Evolutionary conservation across 257 asterid species (phyloP).

Genomic region (Eucommia ulmoides): DNA sequence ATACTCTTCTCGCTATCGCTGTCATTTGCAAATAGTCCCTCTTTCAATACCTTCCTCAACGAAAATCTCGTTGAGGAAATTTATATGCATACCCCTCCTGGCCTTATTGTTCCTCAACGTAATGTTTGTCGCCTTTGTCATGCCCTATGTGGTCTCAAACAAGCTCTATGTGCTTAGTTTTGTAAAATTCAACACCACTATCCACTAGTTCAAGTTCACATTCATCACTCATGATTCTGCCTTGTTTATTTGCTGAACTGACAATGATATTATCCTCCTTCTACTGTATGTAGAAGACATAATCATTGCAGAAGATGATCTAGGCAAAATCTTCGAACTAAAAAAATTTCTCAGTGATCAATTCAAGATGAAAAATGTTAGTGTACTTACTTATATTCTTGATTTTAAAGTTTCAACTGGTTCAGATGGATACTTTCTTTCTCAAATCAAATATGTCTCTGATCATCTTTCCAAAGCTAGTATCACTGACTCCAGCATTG

Average conservation of each 20-base stretch:
- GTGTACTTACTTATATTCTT: no score
- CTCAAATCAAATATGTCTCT: no score
- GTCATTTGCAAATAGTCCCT: background rate
- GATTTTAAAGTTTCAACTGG: no score
- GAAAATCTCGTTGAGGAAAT: constrained; percentile 4
- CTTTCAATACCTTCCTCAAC: constrained; percentile 2
- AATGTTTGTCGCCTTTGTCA: background rate
- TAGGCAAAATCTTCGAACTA: no score
- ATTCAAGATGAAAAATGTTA: no score
- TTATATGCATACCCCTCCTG: background rate
- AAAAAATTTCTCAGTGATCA: no score
- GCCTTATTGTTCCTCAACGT: background rate
- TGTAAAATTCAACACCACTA: background rate
- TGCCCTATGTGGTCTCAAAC: constrained; percentile 3
- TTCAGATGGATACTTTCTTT: no score
- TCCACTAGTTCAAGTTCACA: background rate
- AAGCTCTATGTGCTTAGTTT: background rate
- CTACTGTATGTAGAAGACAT: no score
- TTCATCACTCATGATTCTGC: background rate
- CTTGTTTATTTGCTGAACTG: background rate
- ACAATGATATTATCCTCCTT: background rate
- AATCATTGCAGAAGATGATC: no score
- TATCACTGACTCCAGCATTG: no score
- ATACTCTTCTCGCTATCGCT: background rate
- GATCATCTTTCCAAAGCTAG: no score